phyloP scores from a whole-genome alignment of 495 filamentous ascomycete species.

The Gamarada debralockiae region DNA sequence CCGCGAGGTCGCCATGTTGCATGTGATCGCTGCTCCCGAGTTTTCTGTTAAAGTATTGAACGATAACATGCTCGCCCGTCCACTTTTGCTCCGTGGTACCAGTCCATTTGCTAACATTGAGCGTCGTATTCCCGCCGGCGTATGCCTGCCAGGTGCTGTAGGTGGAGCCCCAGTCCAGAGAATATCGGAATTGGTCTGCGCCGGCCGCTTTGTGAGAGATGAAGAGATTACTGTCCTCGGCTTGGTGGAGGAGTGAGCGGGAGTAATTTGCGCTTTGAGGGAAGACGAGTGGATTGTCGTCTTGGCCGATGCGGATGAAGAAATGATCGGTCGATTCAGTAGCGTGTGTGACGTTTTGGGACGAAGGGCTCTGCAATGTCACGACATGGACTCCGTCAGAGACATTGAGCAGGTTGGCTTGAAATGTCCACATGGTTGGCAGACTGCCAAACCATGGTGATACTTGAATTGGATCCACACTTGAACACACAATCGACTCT shows the following conservation, averaged over 20 bases:
- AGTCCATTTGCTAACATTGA: slow-evolving; percentile 48
- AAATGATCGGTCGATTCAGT: slow-evolving; percentile 39
- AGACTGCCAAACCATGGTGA: slow-evolving; percentile 17
- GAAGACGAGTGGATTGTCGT: slow-evolving; percentile 54
- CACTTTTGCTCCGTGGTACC: slow-evolving; percentile 60
- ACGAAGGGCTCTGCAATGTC: slow-evolving; percentile 54
- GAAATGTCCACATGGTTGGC: slow-evolving; percentile 56
- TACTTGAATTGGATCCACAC: background rate
- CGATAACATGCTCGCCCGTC: slow-evolving; percentile 60
- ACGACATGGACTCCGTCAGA: slow-evolving; percentile 61
- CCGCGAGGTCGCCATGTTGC: slow-evolving; percentile 58
- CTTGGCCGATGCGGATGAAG: slow-evolving; percentile 46
- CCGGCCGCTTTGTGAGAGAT: slow-evolving; percentile 59
- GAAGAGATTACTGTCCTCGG: slow-evolving; percentile 37
- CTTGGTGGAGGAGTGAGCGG: slow-evolving; percentile 39
- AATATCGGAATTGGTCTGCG: slow-evolving; percentile 62
- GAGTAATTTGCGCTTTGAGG: slow-evolving; percentile 57
- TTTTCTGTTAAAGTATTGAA: slow-evolving; percentile 64
- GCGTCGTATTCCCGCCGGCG: slow-evolving; percentile 36
- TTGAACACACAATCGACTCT: background rate
- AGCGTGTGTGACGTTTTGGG: background rate
- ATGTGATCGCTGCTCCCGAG: slow-evolving; percentile 61
- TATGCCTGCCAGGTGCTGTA: slow-evolving; percentile 60
- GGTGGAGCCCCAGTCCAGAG: slow-evolving; percentile 54
- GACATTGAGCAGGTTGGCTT: slow-evolving; percentile 50